Conservation (phyloP, 345 rosid genomes). For the Syzygium grande region DNA sequence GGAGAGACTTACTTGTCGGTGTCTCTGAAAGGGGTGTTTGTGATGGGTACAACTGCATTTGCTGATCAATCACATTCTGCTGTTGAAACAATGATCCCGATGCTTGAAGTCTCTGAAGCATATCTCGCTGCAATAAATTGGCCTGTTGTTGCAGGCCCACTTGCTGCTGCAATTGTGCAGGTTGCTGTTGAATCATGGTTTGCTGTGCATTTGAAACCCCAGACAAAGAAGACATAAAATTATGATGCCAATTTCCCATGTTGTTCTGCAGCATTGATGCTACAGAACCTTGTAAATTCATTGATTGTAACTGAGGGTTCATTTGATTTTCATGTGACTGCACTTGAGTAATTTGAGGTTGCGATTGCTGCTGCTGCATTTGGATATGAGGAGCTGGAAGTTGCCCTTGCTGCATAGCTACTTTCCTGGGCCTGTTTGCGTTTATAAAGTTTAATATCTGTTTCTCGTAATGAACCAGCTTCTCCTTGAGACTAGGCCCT, state of each 20-base stretch:
- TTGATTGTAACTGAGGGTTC: constrained; percentile 61
- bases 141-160: constrained; percentile 67
- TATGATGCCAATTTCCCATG: constrained; percentile 59
- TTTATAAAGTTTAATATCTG: constrained; percentile 47
- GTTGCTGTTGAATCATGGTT: constrained; percentile 24
- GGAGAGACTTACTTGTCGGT: constrained; percentile 56
- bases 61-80: constrained; percentile 71
- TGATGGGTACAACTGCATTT: constrained; percentile 72
- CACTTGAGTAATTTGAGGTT: constrained; percentile 40
- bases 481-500: constrained; percentile 44
- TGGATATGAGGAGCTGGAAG: constrained; percentile 41
- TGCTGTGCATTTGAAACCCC: constrained; percentile 60
- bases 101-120: constrained; percentile 73
- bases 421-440: constrained; percentile 47
- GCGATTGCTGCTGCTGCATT: constrained; percentile 55
- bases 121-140: constrained; percentile 52
- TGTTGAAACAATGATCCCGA: constrained; percentile 67
- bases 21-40: constrained; percentile 65
- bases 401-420: constrained; percentile 46
- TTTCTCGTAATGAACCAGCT: constrained; percentile 55
- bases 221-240: constrained; percentile 54
- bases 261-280: constrained; percentile 51
- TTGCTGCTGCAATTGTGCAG: constrained; percentile 43
- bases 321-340: constrained; percentile 64
- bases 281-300: constrained; percentile 51